Evolutionary conservation across 148 eudicot species (phyloP).

Genomic region (Chenopodium suecicum): DNA sequence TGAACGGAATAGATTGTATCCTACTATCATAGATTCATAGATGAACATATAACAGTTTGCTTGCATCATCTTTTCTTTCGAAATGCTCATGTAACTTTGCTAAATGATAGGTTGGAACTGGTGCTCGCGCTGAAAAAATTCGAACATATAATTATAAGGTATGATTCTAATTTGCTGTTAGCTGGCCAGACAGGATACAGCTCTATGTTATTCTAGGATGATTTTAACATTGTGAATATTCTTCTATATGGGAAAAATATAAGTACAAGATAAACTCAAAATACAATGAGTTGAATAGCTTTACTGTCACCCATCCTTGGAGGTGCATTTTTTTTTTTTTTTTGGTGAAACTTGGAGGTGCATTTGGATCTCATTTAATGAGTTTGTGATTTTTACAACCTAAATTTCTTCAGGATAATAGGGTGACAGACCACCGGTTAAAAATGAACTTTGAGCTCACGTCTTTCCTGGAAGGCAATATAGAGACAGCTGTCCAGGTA

Average conservation of each 20-base stretch:
- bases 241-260: not conserved
- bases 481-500: slow-evolving; percentile 95
- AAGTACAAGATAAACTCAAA: slow-evolving; percentile 1
- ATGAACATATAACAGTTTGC: not conserved
- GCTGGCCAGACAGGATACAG: not conserved
- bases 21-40: not conserved
- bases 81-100: slow-evolving; percentile 18
- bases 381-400: not conserved
- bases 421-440: slow-evolving; percentile 94
- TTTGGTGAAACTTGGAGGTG: not conserved
- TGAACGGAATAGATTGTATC: not conserved
- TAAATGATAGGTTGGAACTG: slow-evolving; percentile 86
- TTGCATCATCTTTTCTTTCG: not conserved
- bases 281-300: not conserved
- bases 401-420: slow-evolving; percentile 58
- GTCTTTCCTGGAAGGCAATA: slow-evolving; percentile 75
- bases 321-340: not conserved
- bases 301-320: no score
- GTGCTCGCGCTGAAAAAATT: slow-evolving; percentile 94
- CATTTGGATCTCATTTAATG: not conserved
- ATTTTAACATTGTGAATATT: not conserved
- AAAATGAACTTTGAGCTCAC: slow-evolving; percentile 94
- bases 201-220: not conserved
- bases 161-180: slow-evolving; percentile 15
- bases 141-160: slow-evolving; percentile 97